Evolutionary conservation across 768 basidiomycete species (phyloP).

Genomic region (Pleurotus pulmonarius): DNA sequence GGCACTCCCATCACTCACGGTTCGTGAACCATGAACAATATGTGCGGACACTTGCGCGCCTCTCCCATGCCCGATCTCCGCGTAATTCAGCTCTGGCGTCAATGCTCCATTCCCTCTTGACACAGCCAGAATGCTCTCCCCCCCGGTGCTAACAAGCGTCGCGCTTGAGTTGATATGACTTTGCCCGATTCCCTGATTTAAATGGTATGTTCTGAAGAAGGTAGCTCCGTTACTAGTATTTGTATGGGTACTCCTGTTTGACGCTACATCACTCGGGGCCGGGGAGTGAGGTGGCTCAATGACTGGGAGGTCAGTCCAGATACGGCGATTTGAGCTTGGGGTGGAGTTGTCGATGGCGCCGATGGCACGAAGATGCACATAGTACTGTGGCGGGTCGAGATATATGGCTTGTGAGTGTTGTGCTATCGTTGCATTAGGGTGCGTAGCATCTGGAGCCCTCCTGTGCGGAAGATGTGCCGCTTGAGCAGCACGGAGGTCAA

Average conservation of each 20-base stretch:
- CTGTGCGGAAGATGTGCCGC: constrained; percentile 7
- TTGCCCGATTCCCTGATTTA: constrained; percentile 1
- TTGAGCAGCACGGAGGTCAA: background rate
- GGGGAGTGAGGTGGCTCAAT: constrained; percentile 60
- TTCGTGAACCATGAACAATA: constrained; percentile 15
- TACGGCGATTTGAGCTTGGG: constrained; percentile 13
- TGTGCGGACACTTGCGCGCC: constrained; percentile 29
- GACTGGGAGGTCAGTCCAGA: constrained; percentile 36
- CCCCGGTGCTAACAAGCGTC: background rate
- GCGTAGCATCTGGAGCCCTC: background rate
- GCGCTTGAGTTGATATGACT: constrained; percentile 5
- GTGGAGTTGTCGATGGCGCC: constrained; percentile 36
- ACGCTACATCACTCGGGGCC: constrained; percentile 56
- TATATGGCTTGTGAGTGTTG: constrained; percentile 8
- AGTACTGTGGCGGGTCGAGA: background rate
- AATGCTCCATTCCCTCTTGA: constrained; percentile 49
- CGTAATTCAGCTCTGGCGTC: constrained; percentile 72
- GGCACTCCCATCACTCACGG: constrained; percentile 12
- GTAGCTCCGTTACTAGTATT: constrained; percentile 53
- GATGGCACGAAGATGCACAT: too few species aligned
- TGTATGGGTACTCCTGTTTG: constrained; percentile 48
- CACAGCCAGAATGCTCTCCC: constrained; percentile 27
- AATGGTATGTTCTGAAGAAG: constrained; percentile 56
- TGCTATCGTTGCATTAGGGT: constrained; percentile 21
- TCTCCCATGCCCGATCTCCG: constrained; percentile 74